Base-by-base conservation (phyloP, 1,284 basidiomycete genomes). In the Gymnopus androsaceus region DNA sequence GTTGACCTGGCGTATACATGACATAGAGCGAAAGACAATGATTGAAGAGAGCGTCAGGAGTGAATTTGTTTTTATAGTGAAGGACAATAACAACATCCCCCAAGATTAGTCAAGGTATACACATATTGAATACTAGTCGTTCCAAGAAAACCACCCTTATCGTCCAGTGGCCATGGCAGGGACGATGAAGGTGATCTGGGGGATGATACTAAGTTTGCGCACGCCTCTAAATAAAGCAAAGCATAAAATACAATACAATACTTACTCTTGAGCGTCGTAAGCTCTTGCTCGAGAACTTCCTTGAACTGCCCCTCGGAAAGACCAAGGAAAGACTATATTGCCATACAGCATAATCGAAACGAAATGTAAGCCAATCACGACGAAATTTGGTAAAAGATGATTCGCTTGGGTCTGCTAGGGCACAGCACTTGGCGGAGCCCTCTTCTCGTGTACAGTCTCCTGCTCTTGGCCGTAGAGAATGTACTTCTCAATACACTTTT, bases 1-100 rank as follows among this genome's bases (percentile, higher is more conserved):
- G 91, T 93, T 12, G 88, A 85, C 2, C 91, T 80, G 0, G 89
- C 89, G 64, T 92, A 94, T 9, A 92, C 85, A 61, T 92, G 90
- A 65, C 88, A 92, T 0, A 93, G 71, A 1, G 88, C 83, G 61
- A 88, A 92, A 0, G 89, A 85, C 2, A 93, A 68, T 2, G 81
- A 78, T 60, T 91, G 89, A 9, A 91, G 66, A n/a, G n/a, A 40
- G 79, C 76, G 64, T 90, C 87, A 14, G 87, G 38, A 25, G 41
- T 42, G 21, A 53, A 36, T 54, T 38, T 28, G 65, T 70, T 59
- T 53, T 73, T 74, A 63, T 76, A 73, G 47, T 75, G 66, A 14
- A 76, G 67, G n/a, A 34, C 8, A 31, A 21, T 8, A 44, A 19
- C 8, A n/a, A 15, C 33, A 15, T 8, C 17, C 15, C 44, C 4